Base-by-base conservation (phyloP, 2,329 filamentous ascomycete genomes). In the Clonostachys chloroleuca region DNA sequence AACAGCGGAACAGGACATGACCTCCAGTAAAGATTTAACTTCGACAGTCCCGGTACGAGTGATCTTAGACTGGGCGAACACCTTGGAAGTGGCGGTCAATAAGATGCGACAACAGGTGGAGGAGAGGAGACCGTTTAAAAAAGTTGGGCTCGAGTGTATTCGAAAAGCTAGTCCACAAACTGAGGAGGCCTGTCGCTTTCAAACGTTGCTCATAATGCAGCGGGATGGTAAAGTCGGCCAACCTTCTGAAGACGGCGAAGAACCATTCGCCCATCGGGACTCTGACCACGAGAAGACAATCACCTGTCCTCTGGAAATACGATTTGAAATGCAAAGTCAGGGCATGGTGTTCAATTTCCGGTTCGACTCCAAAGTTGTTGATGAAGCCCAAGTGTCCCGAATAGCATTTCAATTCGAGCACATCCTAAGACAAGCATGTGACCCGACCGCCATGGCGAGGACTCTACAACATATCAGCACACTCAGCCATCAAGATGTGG, bases 1-100 rank as follows among this genome's bases (percentile, higher is more conserved):
- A n/a, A 35, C 37, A 30, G 24, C 9, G 24, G 6, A 41, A 53
- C 5, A 43, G 55, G 1, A 51, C 51, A 3, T 58, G 59, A 7
- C 51, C 55, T 5, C 49, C 52, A 10, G 49, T 50, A 2, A 45
- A 50, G 1, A 34, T 61, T 7, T 54, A 2, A 53, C 61, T 17
- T 49, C 53, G 17, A 57, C 53, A 3, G 51, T 60, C 1, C 58
- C 57, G 5, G 30, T 59, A 8, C 50, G 54, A 2, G 46, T 47
- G 13, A 10, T 14, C 1, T 20, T 42, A 16, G 40, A 42, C 12
- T n/a, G 17, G 46, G 45, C 12, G 6, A 13, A 48, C 8, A 45
- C 17, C 1, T 50, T 56, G 2, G n/a, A 42, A 0, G 48, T 53
- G 1, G 45, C 50, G 30, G 41, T 59, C 0, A 12, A 45, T 1